These are phyloP conservation scores for Oenanthe sinensis DNA, from an alignment of 129 eudicot species.

Conservation along the genomic window DNA sequence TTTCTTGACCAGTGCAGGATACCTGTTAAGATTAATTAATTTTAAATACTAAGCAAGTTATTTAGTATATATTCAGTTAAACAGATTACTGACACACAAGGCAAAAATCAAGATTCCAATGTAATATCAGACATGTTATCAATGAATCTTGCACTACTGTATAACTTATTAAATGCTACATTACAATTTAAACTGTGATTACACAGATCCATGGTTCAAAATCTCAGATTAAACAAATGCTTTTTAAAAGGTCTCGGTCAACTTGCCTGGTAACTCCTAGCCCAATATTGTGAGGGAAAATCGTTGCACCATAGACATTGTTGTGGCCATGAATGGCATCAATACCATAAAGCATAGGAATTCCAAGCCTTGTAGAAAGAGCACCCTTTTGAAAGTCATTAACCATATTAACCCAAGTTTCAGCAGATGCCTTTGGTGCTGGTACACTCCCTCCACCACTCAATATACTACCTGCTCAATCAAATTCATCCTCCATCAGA, in stretches of 20 bases:
- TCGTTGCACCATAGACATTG: slow-evolving; percentile 31
- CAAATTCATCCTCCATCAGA: background rate
- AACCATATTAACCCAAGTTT: slow-evolving; percentile 36
- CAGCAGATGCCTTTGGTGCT: slow-evolving; percentile 28
- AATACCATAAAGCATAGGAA: slow-evolving; percentile 36
- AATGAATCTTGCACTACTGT: background rate
- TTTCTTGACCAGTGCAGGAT: slow-evolving; percentile 22
- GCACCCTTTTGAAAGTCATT: slow-evolving; percentile 34
- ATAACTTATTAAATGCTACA: background rate
- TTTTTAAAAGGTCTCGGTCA: background rate
- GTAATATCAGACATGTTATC: background rate
- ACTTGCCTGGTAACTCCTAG: slow-evolving; percentile 46
- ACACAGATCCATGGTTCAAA: background rate
- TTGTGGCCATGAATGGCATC: slow-evolving; percentile 45
- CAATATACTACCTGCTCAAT: slow-evolving; percentile 29
- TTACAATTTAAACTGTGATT: too few species aligned
- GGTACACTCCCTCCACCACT: slow-evolving; percentile 46
- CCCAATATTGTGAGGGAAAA: slow-evolving; percentile 44
- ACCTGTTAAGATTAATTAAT: slow-evolving; percentile 10
- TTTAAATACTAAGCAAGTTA: background rate
- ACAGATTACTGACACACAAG: background rate
- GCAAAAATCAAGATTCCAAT: background rate
- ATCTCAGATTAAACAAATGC: background rate
- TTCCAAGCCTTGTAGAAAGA: slow-evolving; percentile 33
- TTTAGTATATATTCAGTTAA: background rate